A percentile compares a stretch with the other conserved stretches of the same genome.
phyloP scores from a whole-genome alignment of 169 alveolate species.

The Cryptosporidium baileyi region DNA sequence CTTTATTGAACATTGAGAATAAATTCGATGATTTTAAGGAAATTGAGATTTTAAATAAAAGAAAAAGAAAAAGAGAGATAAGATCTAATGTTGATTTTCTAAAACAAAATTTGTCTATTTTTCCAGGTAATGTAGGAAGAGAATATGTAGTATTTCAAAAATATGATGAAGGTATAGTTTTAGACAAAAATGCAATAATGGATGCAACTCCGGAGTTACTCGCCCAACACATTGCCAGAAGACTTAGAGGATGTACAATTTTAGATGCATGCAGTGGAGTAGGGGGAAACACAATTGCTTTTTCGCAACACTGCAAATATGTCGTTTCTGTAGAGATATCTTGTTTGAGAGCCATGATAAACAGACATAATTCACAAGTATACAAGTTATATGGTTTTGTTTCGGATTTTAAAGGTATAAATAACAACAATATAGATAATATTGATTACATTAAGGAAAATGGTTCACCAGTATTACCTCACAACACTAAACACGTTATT shows the following conservation, averaged over 20 bases:
- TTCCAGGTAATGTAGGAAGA: slow-evolving; percentile 62
- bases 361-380: slow-evolving; percentile 59
- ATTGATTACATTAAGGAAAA: slow-evolving; percentile 1
- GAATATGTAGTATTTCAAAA: slow-evolving; percentile 46
- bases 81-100: slow-evolving; percentile 7
- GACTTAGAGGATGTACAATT: slow-evolving; percentile 59
- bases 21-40: not conserved
- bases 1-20: not conserved
- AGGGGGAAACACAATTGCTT: slow-evolving; percentile 71
- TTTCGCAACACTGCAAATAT: slow-evolving; percentile 59
- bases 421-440: not conserved
- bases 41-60: not conserved
- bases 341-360: slow-evolving; percentile 18
- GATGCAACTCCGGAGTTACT: slow-evolving; percentile 69
- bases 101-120: slow-evolving; percentile 6
- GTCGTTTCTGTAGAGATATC: slow-evolving; percentile 72
- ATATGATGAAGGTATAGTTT: slow-evolving; percentile 45
- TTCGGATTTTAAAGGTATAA: not conserved
- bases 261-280: slow-evolving; percentile 74
- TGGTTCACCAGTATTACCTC: slow-evolving; percentile 27
- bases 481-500: not conserved
- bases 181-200: slow-evolving; percentile 41
- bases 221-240: slow-evolving; percentile 63
- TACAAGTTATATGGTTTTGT: slow-evolving; percentile 28
- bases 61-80: slow-evolving; percentile 26